Evolutionary conservation across 2,329 filamentous ascomycete genomes (phyloP), one percentile per base, ranked within the genome.

Genomic region (Nothophoma quercina): DNA sequence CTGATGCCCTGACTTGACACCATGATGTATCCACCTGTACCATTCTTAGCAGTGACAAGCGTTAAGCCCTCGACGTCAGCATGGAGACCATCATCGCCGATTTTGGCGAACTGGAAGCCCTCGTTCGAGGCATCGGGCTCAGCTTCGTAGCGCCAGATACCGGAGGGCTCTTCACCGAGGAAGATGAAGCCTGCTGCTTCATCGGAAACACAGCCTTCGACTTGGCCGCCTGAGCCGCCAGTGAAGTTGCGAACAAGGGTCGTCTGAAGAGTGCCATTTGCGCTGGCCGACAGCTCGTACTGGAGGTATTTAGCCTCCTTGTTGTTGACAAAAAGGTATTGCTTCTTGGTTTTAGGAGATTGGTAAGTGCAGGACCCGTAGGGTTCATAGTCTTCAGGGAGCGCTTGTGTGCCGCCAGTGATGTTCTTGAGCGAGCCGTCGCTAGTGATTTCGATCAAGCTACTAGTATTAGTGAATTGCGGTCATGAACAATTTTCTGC

Each of bases 61-160:
- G 81, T 80, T 9, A 84, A 76, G 8, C 82, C 82, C 54, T 84
- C 82, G n/a, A 83, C 78, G 16, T 84, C 81, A 1, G 80, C 80
- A 40, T 76, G 74, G n/a, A 83, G 75, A 1, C 62, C 62, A 1
- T 69, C 71, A 12, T 81, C 78, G 6, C 78, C 79, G 4, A 83
- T 75, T 18, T 75, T 71, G 0, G 76, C 80, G 19, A 70, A 59
- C 16, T 65, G 65, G 7, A 63, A 13, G 77, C 70, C 6, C 66
- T 53, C 18, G 70, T 70, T 58, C n/a, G 64, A 62, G 18, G 72
- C 68, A 33, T 77, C 74, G 0, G 81, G 81, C 60, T 84, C 81
- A 0, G 80, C 81, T 5, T 72, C 77, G 41, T 83, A 83, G 4
- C 79, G 71, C 81, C 81, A 84, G 0, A 83, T 74, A 0, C 79